These are phyloP conservation scores for Colletotrichum caudatum DNA, from an alignment of 2,329 filamentous ascomycete species.

Conservation along the genomic window DNA sequence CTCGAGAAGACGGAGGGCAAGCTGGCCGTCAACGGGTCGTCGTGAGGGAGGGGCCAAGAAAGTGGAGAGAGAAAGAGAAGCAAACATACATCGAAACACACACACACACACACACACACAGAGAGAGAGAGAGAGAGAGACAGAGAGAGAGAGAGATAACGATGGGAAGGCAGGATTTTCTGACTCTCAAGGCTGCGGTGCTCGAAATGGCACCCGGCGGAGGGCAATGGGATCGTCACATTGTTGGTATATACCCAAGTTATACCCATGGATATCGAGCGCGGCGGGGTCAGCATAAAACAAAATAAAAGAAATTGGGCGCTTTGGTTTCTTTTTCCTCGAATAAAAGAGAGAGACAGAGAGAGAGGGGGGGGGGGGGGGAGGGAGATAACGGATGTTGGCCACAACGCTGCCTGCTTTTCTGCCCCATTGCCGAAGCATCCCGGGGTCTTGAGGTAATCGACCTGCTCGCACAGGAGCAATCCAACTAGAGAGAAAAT, in stretches of 20 bases:
- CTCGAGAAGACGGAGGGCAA: slow-evolving; percentile 81
- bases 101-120: too few relatives aligned
- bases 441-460: background rate
- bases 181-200: background rate
- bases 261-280: slow-evolving; percentile 9
- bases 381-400: background rate
- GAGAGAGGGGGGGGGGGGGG: background rate
- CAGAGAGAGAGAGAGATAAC: too few relatives aligned
- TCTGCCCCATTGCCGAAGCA: background rate
- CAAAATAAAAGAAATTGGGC: background rate
- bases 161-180: background rate
- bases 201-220: background rate
- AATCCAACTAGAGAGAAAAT: background rate
- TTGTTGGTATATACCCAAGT: background rate
- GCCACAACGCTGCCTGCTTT: background rate
- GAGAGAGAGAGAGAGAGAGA: background rate
- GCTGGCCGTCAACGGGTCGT: slow-evolving; percentile 59
- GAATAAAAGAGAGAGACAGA: background rate
- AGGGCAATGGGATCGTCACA: background rate
- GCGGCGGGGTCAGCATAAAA: background rate
- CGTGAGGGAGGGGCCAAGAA: background rate
- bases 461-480: background rate
- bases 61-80: background rate
- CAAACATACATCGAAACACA: too few relatives aligned
- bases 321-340: background rate